Evolutionary conservation across 352 stramenopile species (phyloP).

Genomic region (Globisporangium solare): DNA sequence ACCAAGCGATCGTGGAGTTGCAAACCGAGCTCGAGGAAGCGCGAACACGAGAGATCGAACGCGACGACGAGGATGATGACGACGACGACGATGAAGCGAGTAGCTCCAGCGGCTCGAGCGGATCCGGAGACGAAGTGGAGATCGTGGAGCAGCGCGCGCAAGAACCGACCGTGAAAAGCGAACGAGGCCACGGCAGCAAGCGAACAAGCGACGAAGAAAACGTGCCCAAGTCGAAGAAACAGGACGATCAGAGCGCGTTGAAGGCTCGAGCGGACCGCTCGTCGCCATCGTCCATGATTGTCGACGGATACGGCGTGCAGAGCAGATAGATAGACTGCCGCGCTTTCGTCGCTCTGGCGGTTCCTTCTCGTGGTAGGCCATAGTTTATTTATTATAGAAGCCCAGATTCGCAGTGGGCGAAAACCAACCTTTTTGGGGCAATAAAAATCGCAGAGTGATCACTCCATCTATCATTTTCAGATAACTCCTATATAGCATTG

Average conservation of each 20-base stretch:
- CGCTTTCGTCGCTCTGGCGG: background rate
- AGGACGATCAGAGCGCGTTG: background rate
- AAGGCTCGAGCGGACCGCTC: background rate
- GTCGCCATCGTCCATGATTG: slow-evolving; percentile 4
- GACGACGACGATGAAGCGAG: slow-evolving; percentile 4
- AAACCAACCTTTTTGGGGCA: too few relatives aligned
- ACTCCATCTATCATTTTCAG: background rate
- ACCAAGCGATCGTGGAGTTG: slow-evolving; percentile 4
- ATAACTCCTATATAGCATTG: background rate
- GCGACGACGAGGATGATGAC: background rate
- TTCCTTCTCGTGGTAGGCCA: background rate
- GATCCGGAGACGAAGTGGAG: slow-evolving; percentile 9
- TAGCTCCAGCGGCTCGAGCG: slow-evolving; percentile 6
- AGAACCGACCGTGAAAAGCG: background rate
- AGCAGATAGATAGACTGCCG: background rate
- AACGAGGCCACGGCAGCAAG: background rate
- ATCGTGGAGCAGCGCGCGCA: slow-evolving; percentile 6
- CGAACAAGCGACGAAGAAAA: background rate
- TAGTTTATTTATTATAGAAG: slow-evolving; percentile 2
- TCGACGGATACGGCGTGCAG: background rate
- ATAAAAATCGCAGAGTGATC: background rate
- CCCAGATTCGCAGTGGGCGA: background rate
- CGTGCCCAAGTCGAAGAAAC: background rate
- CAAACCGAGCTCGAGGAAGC: slow-evolving; percentile 6
- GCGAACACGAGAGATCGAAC: background rate